These are phyloP conservation scores for Backusella circina DNA, from an alignment of 192 early-diverging fungal genomes.

Conservation along the genomic window DNA sequence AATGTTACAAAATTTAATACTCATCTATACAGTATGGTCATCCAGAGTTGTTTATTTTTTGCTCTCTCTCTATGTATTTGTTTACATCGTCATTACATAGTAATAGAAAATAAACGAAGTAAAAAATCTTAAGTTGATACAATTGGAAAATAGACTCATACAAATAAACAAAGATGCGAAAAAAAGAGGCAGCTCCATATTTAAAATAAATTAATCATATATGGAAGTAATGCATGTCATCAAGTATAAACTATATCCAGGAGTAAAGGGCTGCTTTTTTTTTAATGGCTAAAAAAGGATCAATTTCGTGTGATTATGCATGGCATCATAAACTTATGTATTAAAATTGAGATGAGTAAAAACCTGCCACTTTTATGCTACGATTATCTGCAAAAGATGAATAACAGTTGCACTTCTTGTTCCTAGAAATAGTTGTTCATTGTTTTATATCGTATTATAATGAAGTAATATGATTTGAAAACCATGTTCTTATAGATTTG, in stretches of 20 bases:
- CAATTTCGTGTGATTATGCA: background rate
- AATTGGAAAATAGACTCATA: background rate
- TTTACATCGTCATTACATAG: background rate
- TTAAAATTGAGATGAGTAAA: background rate
- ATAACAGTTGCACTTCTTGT: background rate
- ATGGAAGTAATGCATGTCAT: no score
- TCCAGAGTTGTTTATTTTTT: background rate
- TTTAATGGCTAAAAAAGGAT: background rate
- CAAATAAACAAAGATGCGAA: background rate
- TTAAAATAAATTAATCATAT: no score
- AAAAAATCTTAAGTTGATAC: background rate
- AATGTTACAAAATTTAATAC: background rate
- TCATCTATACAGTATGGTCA: background rate
- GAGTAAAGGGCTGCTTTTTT: no score
- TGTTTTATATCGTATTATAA: background rate
- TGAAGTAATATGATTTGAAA: no score
- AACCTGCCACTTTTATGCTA: background rate
- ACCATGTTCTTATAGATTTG: no score
- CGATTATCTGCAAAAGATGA: background rate
- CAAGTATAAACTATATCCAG: no score
- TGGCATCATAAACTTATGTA: background rate
- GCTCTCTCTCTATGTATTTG: background rate
- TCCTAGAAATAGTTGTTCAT: background rate
- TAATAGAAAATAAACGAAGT: background rate
- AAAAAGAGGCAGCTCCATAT: background rate